These are phyloP conservation scores for Mycena chlorophos DNA, from an alignment of 768 basidiomycete genomes.

Conservation along the genomic window DNA sequence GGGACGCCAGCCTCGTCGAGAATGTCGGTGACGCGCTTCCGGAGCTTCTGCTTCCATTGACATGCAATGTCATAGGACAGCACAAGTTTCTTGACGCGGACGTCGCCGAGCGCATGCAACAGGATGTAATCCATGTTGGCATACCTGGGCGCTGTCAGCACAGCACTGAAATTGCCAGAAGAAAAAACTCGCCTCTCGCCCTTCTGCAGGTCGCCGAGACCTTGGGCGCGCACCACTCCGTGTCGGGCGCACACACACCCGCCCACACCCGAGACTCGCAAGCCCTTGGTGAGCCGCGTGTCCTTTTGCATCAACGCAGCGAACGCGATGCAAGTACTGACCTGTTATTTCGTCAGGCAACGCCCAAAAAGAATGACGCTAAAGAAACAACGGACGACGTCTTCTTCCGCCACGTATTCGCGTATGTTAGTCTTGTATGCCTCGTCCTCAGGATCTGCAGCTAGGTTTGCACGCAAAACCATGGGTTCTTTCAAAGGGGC, in stretches of 20 bases:
- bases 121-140: constrained; percentile 28
- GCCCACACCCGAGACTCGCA: constrained; percentile 12
- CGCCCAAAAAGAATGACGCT: not conserved
- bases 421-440: constrained; percentile 12
- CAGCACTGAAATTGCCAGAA: not conserved
- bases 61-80: constrained; percentile 29
- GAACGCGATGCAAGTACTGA: constrained; percentile 21
- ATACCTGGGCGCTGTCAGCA: constrained; percentile 12
- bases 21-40: not conserved
- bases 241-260: constrained; percentile 18
- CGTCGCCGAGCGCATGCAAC: constrained; percentile 8
- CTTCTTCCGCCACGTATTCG: constrained; percentile 10
- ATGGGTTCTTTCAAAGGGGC: no score
- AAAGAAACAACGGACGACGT: constrained; percentile 9
- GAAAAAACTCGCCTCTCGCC: constrained; percentile 23
- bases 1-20: not conserved
- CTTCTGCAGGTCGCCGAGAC: constrained; percentile 26
- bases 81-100: not conserved
- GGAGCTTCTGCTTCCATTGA: constrained; percentile 19
- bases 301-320: constrained; percentile 21
- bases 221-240: constrained; percentile 16
- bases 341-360: not conserved
- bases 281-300: constrained; percentile 13
- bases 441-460: no score
- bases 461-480: no score